These are phyloP conservation scores for Rhododendron vialii DNA, from an alignment of 148 eudicot genomes.

Conservation along the genomic window DNA sequence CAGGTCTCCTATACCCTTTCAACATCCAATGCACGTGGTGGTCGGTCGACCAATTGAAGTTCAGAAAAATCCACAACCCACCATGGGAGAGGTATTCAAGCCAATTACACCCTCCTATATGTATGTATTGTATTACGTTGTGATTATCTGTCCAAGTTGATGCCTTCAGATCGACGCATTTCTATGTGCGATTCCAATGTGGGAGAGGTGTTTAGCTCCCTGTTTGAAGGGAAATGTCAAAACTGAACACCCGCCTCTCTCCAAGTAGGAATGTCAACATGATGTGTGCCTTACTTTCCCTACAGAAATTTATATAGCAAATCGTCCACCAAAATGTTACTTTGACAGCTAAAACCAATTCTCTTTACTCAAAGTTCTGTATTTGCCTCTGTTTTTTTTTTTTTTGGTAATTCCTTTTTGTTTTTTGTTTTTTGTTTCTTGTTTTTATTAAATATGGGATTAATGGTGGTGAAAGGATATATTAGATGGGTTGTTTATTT, in stretches of 20 bases:
- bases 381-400: not conserved
- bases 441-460: not conserved
- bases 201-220: not conserved
- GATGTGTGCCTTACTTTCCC: not conserved
- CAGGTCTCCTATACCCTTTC: constrained; percentile 72
- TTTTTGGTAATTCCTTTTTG: not conserved
- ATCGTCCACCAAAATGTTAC: not conserved
- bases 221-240: not conserved
- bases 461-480: not conserved
- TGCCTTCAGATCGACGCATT: not conserved
- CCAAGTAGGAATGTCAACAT: not conserved
- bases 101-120: not conserved
- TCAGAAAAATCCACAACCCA: constrained; percentile 54
- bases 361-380: not conserved
- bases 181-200: not conserved
- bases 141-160: not conserved
- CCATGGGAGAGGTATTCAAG: constrained; percentile 61
- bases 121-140: not conserved
- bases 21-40: constrained; percentile 69
- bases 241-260: not conserved
- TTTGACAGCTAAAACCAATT: not conserved
- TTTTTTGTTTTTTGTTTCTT: not conserved
- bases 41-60: constrained; percentile 76
- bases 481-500: not conserved
- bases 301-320: not conserved